A percentile compares a stretch with the other conserved stretches of the same genome.
These are phyloP conservation scores for Xylaria bambusicola DNA, from an alignment of 495 filamentous ascomycete genomes.

Conservation along the genomic window DNA sequence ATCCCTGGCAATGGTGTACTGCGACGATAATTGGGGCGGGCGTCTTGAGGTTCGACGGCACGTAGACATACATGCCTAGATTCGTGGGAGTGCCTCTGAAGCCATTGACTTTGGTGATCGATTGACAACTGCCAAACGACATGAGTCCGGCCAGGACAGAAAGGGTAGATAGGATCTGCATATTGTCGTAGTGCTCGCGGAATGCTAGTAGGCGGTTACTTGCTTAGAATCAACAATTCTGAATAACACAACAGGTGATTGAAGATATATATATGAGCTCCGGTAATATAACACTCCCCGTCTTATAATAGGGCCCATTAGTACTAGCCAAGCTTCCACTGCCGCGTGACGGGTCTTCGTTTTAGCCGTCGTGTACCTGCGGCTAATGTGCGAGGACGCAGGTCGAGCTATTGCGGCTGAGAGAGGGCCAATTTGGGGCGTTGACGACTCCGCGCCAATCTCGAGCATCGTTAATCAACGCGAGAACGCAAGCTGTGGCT, in stretches of 20 bases:
- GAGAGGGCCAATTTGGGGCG: constrained; percentile 7
- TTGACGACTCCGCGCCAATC: constrained; percentile 1
- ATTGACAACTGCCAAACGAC: constrained; percentile 34
- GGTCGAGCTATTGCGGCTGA: constrained; percentile 6
- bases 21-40: constrained; percentile 58
- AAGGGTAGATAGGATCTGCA: constrained; percentile 39
- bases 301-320: neutral
- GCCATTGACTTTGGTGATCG: constrained; percentile 38
- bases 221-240: neutral
- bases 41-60: constrained; percentile 51
- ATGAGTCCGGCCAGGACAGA: constrained; percentile 36
- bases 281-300: neutral
- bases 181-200: constrained; percentile 25
- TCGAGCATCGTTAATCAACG: constrained; percentile 13
- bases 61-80: constrained; percentile 57
- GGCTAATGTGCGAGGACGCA: constrained; percentile 11
- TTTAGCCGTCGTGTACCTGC: constrained; percentile 12
- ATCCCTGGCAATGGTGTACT: constrained; percentile 59
- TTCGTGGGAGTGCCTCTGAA: constrained; percentile 49
- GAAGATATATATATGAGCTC: constrained; percentile 1
- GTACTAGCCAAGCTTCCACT: constrained; percentile 4
- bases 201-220: neutral
- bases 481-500: neutral
- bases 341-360: constrained; percentile 12
- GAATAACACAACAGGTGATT: neutral